These are phyloP conservation scores for Penicillium brevicompactum DNA, from an alignment of 2,329 filamentous ascomycete species.

Conservation along the genomic window DNA sequence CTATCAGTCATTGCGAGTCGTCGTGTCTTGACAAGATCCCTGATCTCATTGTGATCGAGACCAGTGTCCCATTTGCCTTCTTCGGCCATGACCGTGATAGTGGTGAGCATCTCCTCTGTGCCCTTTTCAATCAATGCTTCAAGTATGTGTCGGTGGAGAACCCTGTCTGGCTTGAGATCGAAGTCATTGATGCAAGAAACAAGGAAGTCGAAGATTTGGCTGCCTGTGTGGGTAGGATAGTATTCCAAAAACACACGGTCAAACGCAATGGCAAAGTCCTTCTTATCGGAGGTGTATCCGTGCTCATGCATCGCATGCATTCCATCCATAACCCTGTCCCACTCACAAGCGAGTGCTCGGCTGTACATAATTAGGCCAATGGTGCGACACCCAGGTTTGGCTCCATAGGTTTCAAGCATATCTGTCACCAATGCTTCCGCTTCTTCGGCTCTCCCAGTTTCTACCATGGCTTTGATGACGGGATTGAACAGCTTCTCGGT, in stretches of 20 bases:
- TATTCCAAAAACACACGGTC: conserved; percentile 46
- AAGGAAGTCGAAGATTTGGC: conserved; percentile 39
- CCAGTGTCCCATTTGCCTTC: conserved; percentile 36
- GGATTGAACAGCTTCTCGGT: conserved; percentile 45
- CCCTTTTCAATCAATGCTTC: conserved; percentile 45
- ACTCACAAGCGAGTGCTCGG: conserved; percentile 42
- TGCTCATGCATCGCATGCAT: conserved; percentile 41
- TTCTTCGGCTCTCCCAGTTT: conserved; percentile 38
- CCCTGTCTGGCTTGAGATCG: conserved; percentile 38
- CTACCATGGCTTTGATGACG: conserved; percentile 42
- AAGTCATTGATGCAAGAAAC: conserved; percentile 38
- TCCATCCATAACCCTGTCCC: conserved; percentile 42
- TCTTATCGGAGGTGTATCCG: conserved; percentile 30
- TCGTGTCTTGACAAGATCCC: conserved; percentile 37
- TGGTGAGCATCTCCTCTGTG: conserved; percentile 31
- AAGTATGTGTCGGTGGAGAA: conserved; percentile 44
- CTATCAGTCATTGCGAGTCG: conserved; percentile 37
- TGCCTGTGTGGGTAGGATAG: conserved; percentile 39
- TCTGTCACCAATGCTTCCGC: conserved; percentile 38
- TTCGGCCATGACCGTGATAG: conserved; percentile 34
- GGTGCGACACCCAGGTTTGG: conserved; percentile 36
- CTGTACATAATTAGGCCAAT: conserved; percentile 41
- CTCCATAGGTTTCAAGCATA: conserved; percentile 34
- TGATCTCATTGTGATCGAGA: conserved; percentile 32
- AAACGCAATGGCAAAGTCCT: conserved; percentile 37